phyloP scores from a whole-genome alignment of 495 filamentous ascomycete species.

The Penicillium coprophilum region DNA sequence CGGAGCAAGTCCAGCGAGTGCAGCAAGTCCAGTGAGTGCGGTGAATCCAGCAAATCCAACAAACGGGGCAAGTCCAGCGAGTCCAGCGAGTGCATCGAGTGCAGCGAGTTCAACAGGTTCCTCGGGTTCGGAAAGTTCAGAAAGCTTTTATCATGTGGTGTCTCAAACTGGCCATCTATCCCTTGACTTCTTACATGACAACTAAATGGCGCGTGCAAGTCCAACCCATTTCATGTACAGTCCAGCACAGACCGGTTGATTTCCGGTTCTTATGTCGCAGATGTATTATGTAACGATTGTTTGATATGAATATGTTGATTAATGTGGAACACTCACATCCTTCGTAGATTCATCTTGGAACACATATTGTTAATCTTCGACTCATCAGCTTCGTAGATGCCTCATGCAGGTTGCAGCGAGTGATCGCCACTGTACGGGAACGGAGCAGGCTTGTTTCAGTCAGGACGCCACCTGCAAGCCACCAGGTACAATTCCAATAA shows the following conservation, averaged over 20 bases:
- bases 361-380: neutral
- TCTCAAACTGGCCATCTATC: neutral
- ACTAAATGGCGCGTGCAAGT: neutral
- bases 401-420: neutral
- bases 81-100: neutral
- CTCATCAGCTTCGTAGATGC: constrained; percentile 1
- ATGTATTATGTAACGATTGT: neutral
- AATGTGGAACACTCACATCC: neutral
- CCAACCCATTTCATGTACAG: neutral
- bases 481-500: constrained; percentile 11
- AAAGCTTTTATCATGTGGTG: too few relatives aligned
- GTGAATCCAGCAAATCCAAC: neutral
- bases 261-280: neutral
- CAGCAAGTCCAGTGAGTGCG: neutral
- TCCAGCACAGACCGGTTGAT: neutral
- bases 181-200: neutral
- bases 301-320: neutral
- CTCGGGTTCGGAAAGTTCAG: neutral
- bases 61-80: neutral
- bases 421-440: constrained; percentile 1
- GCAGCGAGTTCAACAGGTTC: neutral
- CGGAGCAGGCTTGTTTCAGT: constrained; percentile 5
- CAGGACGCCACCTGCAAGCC: constrained; percentile 13
- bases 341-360: neutral
- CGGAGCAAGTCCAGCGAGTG: neutral